phyloP scores from a whole-genome alignment of 768 basidiomycete genomes.

The Rhizopogon vesiculosus region DNA sequence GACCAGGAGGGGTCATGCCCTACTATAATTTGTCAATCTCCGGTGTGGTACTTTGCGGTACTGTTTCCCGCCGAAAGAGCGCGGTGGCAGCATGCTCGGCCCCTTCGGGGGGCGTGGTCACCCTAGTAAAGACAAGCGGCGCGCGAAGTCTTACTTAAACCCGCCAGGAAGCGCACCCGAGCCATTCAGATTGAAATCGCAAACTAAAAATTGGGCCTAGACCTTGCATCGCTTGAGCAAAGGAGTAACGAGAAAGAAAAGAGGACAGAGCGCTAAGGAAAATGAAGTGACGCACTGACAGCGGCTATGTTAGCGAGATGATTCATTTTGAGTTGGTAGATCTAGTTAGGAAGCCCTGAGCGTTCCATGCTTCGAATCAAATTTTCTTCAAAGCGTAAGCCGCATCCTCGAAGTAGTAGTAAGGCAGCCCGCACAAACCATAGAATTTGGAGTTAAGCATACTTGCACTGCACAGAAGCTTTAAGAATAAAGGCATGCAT shows the following conservation, averaged over 20 bases:
- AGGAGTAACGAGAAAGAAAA: background rate
- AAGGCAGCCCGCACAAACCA: no score
- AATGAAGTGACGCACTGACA: background rate
- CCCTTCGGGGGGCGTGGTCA: background rate
- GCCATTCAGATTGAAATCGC: background rate
- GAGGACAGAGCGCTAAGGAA: background rate
- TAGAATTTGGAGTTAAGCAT: no score
- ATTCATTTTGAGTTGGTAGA: background rate
- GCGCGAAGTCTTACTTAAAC: conserved; percentile 1
- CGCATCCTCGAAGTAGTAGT: background rate
- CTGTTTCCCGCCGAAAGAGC: background rate
- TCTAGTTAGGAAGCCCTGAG: background rate
- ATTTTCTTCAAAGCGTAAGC: background rate
- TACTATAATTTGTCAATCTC: background rate
- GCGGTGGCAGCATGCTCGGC: background rate
- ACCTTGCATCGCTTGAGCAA: background rate
- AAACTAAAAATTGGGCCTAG: background rate
- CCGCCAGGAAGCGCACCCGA: background rate
- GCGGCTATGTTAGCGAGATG: background rate
- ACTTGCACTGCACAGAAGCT: background rate
- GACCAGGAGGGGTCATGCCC: background rate
- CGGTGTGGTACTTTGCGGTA: background rate
- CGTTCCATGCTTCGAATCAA: background rate
- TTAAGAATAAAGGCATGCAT: background rate
- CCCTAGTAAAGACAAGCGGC: background rate